phyloP scores from a whole-genome alignment of 2,329 filamentous ascomycete genomes.

The Xylariaceae sp. region DNA sequence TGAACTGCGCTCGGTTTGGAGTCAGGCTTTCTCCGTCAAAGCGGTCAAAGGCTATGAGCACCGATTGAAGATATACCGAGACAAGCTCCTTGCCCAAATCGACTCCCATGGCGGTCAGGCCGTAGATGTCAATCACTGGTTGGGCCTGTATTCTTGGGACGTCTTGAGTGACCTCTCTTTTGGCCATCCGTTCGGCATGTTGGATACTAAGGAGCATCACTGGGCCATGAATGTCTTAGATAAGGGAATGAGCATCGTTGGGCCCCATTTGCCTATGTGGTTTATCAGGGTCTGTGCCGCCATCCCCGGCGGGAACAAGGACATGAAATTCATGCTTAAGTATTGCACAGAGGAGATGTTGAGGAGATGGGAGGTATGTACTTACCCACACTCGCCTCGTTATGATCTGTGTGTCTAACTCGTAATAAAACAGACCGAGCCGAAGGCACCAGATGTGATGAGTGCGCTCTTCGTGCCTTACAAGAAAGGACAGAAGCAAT shows the following conservation, averaged over 20 bases:
- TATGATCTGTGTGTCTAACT: not conserved
- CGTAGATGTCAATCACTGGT: conserved; percentile 19
- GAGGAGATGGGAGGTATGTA: conserved; percentile 4
- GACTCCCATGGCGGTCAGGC: not conserved
- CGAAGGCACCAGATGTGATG: conserved; percentile 5
- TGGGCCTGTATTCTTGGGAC: conserved; percentile 23
- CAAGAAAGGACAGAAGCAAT: not conserved
- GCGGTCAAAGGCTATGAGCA: conserved; percentile 11
- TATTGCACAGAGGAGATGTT: conserved; percentile 6
- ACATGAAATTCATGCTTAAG: conserved; percentile 7
- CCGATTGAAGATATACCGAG: conserved; percentile 8
- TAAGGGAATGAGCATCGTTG: not conserved
- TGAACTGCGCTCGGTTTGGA: conserved; percentile 14
- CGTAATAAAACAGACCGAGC: too few species aligned
- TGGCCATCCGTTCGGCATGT: conserved; percentile 27
- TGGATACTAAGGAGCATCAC: conserved; percentile 14
- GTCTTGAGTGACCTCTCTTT: conserved; percentile 31
- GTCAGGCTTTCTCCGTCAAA: conserved; percentile 13
- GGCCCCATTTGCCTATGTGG: conserved; percentile 14
- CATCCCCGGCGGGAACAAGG: conserved; percentile 3
- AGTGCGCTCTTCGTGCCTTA: conserved; percentile 1
- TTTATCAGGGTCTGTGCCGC: conserved; percentile 8
- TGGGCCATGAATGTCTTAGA: conserved; percentile 10
- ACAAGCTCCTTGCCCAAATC: conserved; percentile 5
- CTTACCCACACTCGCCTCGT: not conserved